Percentiles rank a stretch among this genome's conserved stretches.
These are phyloP conservation scores for Actinomortierella wolfii DNA, from an alignment of 371 early-diverging fungal species.

Conservation along the genomic window DNA sequence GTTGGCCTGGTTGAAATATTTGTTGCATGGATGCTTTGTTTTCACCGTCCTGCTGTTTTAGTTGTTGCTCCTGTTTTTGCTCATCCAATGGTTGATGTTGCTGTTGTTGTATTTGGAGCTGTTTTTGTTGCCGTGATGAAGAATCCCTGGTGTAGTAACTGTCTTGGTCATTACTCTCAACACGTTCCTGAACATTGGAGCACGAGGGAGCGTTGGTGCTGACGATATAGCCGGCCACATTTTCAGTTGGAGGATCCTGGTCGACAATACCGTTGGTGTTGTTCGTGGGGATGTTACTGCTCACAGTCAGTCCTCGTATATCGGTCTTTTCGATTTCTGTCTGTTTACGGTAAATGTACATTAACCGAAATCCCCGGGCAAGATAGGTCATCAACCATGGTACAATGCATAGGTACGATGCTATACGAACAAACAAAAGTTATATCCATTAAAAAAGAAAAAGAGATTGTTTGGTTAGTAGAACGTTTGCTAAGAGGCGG, in stretches of 20 bases:
- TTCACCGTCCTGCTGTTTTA: too few relatives aligned
- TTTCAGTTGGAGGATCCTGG: background rate
- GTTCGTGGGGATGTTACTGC: slow-evolving; percentile 5
- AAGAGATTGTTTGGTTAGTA: background rate
- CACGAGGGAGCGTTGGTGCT: background rate
- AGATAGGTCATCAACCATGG: slow-evolving; percentile 43
- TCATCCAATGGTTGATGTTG: background rate
- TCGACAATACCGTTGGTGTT: background rate
- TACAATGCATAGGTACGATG: slow-evolving; percentile 29
- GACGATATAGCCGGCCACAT: background rate
- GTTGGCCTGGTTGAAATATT: too few relatives aligned
- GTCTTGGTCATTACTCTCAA: too few relatives aligned
- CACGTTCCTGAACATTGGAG: too few relatives aligned
- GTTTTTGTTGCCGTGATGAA: too few relatives aligned
- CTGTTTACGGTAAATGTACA: slow-evolving; percentile 40
- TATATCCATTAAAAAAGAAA: background rate
- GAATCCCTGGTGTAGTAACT: too few relatives aligned
- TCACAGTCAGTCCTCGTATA: background rate
- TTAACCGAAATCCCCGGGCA: slow-evolving; percentile 39
- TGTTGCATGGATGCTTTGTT: too few relatives aligned
- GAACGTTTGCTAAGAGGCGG: too few relatives aligned
- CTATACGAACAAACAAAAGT: slow-evolving; percentile 5
- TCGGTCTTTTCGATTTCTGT: slow-evolving; percentile 22
- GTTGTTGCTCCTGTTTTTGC: background rate
- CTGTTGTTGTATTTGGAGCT: slow-evolving; percentile 3